Evolutionary conservation across 1,284 basidiomycete species (phyloP).

Genomic region (Ceratobasidium sp.): DNA sequence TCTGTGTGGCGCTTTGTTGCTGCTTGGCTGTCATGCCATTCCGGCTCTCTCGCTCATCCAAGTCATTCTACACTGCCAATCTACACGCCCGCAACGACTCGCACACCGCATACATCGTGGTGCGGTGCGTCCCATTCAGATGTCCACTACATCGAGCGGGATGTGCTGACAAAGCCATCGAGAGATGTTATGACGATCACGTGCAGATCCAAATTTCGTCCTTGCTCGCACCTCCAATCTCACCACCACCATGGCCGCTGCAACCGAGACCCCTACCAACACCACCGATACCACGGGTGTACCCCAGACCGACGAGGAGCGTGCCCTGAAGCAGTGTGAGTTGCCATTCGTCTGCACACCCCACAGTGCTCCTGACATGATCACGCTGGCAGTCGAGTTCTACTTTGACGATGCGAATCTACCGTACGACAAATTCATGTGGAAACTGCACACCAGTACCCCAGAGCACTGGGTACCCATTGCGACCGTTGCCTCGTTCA

Average conservation of each 20-base stretch:
- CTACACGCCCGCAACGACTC: too few relatives aligned
- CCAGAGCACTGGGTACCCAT: constrained; percentile 91
- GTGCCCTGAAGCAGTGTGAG: constrained; percentile 34
- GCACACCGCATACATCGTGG: background rate
- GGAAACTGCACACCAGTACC: constrained; percentile 78
- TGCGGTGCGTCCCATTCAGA: background rate
- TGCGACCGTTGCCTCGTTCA: constrained; percentile 90
- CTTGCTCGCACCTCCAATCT: background rate
- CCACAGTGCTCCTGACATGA: background rate
- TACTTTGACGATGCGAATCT: constrained; percentile 98
- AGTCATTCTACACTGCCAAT: too few relatives aligned
- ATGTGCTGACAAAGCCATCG: constrained; percentile 30
- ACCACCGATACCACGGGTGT: background rate
- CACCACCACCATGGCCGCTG: constrained; percentile 19
- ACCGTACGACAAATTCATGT: constrained; percentile 98
- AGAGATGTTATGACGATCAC: constrained; percentile 30
- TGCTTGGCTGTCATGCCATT: background rate
- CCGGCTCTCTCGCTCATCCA: background rate
- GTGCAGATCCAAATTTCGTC: constrained; percentile 27
- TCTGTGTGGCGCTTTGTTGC: constrained; percentile 32
- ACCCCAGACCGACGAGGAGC: constrained; percentile 4
- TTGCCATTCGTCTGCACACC: background rate
- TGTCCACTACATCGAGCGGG: constrained; percentile 11
- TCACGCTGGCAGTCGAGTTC: constrained; percentile 78
- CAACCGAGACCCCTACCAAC: constrained; percentile 4